phyloP scores from a whole-genome alignment of 495 filamentous ascomycete genomes.

The Podospora conica region DNA sequence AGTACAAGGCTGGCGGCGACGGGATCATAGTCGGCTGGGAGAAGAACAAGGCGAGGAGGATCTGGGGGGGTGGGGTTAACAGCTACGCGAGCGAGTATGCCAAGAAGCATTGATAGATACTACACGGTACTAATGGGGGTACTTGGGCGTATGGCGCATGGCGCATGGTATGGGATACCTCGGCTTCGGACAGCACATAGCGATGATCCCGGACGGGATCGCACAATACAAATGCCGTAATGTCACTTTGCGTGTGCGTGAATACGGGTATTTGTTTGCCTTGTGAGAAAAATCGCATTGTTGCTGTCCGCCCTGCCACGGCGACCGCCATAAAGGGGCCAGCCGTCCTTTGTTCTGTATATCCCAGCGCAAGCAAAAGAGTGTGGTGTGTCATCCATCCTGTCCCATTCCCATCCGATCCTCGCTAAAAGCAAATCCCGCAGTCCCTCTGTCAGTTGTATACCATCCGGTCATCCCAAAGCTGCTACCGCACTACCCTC shows the following conservation, averaged over 20 bases:
- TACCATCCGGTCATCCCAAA: not conserved
- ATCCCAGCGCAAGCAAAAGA: not conserved
- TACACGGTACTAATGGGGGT: not conserved
- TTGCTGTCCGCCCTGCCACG: not conserved
- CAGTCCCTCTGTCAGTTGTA: not conserved
- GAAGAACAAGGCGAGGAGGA: not conserved
- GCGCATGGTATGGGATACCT: not conserved
- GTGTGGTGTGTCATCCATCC: not conserved
- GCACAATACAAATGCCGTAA: not conserved
- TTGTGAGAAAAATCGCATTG: not conserved
- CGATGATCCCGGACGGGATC: not conserved
- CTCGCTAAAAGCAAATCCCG: not conserved
- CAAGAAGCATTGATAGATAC: not conserved
- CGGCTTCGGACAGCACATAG: not conserved
- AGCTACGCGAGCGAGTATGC: not conserved
- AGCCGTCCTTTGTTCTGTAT: not conserved
- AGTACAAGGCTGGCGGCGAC: not conserved
- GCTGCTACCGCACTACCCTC: slow-evolving; percentile 30
- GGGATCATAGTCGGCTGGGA: not conserved
- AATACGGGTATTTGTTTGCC: not conserved
- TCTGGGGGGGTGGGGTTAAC: not conserved
- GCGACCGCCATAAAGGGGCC: not conserved
- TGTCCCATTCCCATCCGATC: not conserved
- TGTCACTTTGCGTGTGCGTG: not conserved
- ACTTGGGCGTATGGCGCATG: not conserved